Evolutionary conservation across 805 yeast genomes (phyloP).

Genomic region (Saccharomyces paradoxus): DNA sequence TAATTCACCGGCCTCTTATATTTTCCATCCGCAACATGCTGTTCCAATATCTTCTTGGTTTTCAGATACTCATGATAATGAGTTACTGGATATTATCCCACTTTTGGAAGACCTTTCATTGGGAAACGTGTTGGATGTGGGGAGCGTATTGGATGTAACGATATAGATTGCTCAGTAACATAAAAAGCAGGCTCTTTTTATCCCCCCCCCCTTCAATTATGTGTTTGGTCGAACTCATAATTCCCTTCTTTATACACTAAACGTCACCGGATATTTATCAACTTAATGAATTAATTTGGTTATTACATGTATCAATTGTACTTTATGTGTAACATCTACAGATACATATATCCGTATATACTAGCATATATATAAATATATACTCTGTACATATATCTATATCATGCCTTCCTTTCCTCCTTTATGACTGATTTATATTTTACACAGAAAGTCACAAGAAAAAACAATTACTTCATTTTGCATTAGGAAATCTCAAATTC

Average conservation of each 20-base stretch:
- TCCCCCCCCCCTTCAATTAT: background rate
- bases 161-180: slow-evolving; percentile 11
- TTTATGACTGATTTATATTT: background rate
- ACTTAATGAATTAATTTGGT: background rate
- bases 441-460: background rate
- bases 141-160: slow-evolving; percentile 72
- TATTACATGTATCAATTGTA: background rate
- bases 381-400: background rate
- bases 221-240: background rate
- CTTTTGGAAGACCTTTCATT: slow-evolving; percentile 77
- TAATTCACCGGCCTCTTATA: slow-evolving; percentile 96
- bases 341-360: background rate
- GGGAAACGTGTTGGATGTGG: slow-evolving; percentile 71
- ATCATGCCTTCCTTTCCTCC: background rate
- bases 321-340: background rate
- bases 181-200: background rate
- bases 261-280: background rate
- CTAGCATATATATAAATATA: background rate
- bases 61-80: slow-evolving; percentile 95
- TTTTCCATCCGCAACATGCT: slow-evolving; percentile 96
- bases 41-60: slow-evolving; percentile 97
- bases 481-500: slow-evolving; percentile 23
- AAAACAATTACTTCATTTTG: background rate
- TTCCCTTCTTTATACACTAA: background rate
- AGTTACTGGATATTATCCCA: slow-evolving; percentile 83